Conservation (phyloP, 768 basidiomycete genomes). For the Gyrodon lividus region DNA sequence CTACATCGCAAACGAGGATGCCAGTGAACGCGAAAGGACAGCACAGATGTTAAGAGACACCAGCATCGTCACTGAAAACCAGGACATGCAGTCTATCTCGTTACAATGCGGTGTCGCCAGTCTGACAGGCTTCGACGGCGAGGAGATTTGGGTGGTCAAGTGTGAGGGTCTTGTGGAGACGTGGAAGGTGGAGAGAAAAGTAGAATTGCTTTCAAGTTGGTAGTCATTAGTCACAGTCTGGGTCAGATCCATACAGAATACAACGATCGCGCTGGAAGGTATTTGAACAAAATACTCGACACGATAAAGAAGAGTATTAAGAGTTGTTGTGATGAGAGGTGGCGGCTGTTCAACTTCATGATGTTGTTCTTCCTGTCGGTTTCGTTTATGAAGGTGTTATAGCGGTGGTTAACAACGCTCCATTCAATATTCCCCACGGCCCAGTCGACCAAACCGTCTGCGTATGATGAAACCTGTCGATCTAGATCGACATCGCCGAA, state of each 20-base stretch:
- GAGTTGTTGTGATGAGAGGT: background rate
- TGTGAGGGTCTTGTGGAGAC: constrained; percentile 60
- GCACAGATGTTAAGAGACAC: constrained; percentile 41
- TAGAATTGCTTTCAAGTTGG: constrained; percentile 10
- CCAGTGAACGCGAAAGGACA: constrained; percentile 48
- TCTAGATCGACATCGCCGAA: constrained; percentile 15
- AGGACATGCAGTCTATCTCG: constrained; percentile 21
- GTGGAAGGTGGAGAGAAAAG: constrained; percentile 52
- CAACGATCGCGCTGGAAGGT: background rate
- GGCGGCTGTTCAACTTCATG: constrained; percentile 15
- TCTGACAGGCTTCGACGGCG: constrained; percentile 43
- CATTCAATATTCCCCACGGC: constrained; percentile 26
- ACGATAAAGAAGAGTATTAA: constrained; percentile 8
- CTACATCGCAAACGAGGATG: constrained; percentile 70
- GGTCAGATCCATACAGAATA: background rate
- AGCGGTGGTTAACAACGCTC: constrained; percentile 27
- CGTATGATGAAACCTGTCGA: constrained; percentile 17
- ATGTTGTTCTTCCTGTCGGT: constrained; percentile 22
- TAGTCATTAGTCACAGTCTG: background rate
- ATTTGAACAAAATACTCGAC: constrained; percentile 8
- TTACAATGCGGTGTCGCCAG: constrained; percentile 28
- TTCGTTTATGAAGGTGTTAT: constrained; percentile 21
- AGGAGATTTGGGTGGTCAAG: constrained; percentile 57
- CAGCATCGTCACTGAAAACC: constrained; percentile 30
- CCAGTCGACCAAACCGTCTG: constrained; percentile 29